Base-by-base conservation (phyloP, 352 stramenopile species). In the Globisporangium viniferum region DNA sequence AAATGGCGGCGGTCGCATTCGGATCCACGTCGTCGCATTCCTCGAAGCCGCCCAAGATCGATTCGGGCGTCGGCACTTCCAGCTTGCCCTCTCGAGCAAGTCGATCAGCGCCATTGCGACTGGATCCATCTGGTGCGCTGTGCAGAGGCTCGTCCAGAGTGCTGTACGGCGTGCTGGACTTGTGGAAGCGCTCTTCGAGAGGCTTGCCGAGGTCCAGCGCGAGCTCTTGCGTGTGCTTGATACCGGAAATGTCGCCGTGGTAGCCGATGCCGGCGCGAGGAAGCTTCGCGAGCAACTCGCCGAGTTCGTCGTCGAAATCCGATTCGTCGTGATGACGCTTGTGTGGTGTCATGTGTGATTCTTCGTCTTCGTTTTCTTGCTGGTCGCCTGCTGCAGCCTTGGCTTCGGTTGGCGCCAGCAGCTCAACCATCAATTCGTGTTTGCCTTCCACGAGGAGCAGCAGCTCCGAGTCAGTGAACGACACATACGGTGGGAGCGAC, bases 21-120 rank as follows among this genome's bases (percentile, higher is more conserved):
- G 84, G 82, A 36, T 95, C 85, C 33, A 87, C 67, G 64, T 83
- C 87, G 53, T 95, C 88, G 62, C 88, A 94, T 62, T 95, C 88
- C 68, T 95, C 86, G 67, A 88, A 91, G 2, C 85, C 86, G 24
- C 81, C 82, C 22, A 95, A 79, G 59, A 95, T 84, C 35, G 86
- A 91, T 4, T 95, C 88, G 36, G 83, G 77, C 10, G 86, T 94
- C 2, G 83, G 84, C 3, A 91, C 71, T 66, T 93, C 84, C 4
- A 92, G 66, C n/a, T 81, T 62, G 76, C 75, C 70, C 66, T 82
- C 49, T 63, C 64, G 64, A 65, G 65, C 48, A n/a, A 36, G 29
- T 31, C 46, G 63, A 18, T 70, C 53, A 29, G 61, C 61, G 1
- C 49, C 41, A 20, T 44, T 72, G 24, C 68, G 67, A 27, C 69